Evolutionary conservation across 192 early-diverging fungal species (phyloP), one percentile per base, ranked within the genome.

Genomic region (Gorgonomyces haynaldii): DNA sequence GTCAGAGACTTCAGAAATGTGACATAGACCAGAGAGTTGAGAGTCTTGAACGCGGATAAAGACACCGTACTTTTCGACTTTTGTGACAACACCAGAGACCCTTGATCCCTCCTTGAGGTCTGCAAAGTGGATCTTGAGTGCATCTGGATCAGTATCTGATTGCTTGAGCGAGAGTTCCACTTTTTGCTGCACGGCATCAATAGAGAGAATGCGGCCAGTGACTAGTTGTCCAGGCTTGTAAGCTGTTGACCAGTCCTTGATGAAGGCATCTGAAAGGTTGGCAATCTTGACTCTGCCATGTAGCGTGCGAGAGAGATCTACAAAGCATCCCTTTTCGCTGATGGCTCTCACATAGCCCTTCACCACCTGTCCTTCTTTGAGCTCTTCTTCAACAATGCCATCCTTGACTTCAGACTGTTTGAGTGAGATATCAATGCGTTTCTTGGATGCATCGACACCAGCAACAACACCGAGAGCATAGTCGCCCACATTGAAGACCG

Each of bases 201-300:
- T 70, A 30, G 43, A 59, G 20, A 85, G 45, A 17, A 93, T 68
- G 42, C 76, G 66, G 34, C 79, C 84, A n/a, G 64, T 70, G 8
- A 95, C 89, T 21, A 89, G 56, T 54, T 85, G 80, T 7, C 85
- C 91, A 3, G 70, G 42, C 6, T 70, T 69, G 62, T 83, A 86
- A 4, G 73, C 65, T 10, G 39, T 52, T 64, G 84, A 81, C 74
- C 89, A 88, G 50, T 94, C 86, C 49, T 86, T 85, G 31, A 94
- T 59, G 45, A 73, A 94, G 23, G 76, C 81, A 66, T 94, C 89
- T 1, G 81, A 84, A 12, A 96, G 48, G 50, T 94, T 81, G 24
- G 80, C 67, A 53, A 96, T 91, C 61, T 88, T 79, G 29, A 89
- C 88, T 42, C 86, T 80, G 13, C 67, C 92, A 44, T 59, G 58